Evolutionary conservation across 1,284 basidiomycete species (phyloP), one percentile per base, ranked within the genome.

Genomic region (Salmacisia buchloeana): DNA sequence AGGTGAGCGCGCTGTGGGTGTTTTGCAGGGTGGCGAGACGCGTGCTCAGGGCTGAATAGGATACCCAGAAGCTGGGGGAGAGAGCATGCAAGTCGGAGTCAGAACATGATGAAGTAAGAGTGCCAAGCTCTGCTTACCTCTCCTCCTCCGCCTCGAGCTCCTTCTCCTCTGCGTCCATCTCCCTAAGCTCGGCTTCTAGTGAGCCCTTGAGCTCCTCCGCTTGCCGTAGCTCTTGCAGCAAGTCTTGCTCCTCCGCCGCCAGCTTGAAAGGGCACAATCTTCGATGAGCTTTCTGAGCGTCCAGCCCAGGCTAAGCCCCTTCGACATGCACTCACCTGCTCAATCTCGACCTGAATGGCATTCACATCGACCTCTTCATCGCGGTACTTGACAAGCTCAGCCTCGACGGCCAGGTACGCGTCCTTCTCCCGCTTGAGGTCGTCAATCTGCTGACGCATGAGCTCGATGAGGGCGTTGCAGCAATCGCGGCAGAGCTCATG

Each of bases 401-500:
- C 66, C 25, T 78, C 73, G 29, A 75, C 72, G 1, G 67, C 64
- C 2, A 65, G 54, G 29, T 73, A 94, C 0, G 92, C 91, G 73
- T 97, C 94, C 57, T 92, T 83, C 76, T 97, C 94, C 75, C 88
- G 88, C 80, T 89, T 91, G 2, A 89, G 88, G 81, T 96, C 90
- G 63, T 96, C 91, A 12, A 97, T 84, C 76, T 93, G 88, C 45
- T 86, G 85, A 72, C 89, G 87, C 60, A 97, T 86, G 34, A 87
- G 86, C 3, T 84, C 83, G 49, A 94, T 85, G 49, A 97, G 82
- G 60, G 89, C 85, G 73, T 90, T 88, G 2, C 93, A 92, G 80
- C 96, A 99, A 75, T 96, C 92, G 1, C 89, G 86, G 79, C 96
- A 99, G 10, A 99, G 84, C 2, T 96, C 96, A 80, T 98, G 94